Evolutionary conservation across 2,329 filamentous ascomycete species (phyloP), one percentile per base, ranked within the genome.

Genomic region (Penicillium sp.): DNA sequence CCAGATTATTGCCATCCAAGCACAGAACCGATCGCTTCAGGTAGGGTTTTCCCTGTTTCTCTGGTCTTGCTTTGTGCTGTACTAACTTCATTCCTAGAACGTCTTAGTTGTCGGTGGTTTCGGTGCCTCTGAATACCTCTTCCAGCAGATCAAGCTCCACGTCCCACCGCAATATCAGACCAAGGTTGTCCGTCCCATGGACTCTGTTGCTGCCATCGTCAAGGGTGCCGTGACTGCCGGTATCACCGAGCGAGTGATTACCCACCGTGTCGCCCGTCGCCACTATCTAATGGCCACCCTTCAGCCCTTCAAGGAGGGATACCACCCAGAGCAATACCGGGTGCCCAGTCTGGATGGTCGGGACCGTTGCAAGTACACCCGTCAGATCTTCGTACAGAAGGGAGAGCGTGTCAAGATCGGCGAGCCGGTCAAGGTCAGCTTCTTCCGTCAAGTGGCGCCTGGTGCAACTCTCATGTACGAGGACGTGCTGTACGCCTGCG

Each of bases 261-360:
- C 95, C 15, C 95, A 96, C 74, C 94, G 95, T 85, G 92, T 99
- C 62, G 95, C 95, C 51, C 91, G 95, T 83, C 89, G 95, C 65
- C 95, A 99, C 81, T 99, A 99, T 80, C 91, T 99, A 72, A 98
- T 99, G 95, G 95, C 94, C 45, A 99, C 95, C 1, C 86, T 99
- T 35, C 95, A 99, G 77, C 95, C 95, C 1, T 99, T 99, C 85
- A 98, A 98, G 81, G 95, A 98, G 78, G 95, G 95, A 19, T 96
- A 98, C 78, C 95, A 99, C 77, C 95, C 95, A 12, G 95, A 99
- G 79, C 93, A 96, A 56, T 99, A 98, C 83, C 93, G 95, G 75
- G 95, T 98, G 26, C 95, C 95, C 19, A 96, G 92, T 65, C 86
- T 99, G 60, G 95, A 99, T 72, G 95, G 95, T 73, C 97, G 97